phyloP scores from a whole-genome alignment of 441 rosid species.

The Melianthus villosus region DNA sequence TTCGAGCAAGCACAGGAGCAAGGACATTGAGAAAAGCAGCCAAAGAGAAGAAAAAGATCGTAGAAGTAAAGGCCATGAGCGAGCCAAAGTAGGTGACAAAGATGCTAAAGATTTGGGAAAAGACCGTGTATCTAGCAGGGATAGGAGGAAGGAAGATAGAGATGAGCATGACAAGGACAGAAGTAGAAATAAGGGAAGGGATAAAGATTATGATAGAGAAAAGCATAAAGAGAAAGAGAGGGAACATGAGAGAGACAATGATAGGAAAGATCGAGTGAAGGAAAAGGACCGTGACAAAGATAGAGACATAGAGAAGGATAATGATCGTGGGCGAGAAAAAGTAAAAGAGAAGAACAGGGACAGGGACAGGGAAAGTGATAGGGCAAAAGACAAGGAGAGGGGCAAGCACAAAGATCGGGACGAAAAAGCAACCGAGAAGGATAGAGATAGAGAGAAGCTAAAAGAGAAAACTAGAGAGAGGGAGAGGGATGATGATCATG shows the following conservation, averaged over 20 bases:
- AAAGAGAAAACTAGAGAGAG: constrained; percentile 17
- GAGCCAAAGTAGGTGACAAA: constrained; percentile 10
- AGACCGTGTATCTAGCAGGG: constrained; percentile 12
- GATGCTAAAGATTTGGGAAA: constrained; percentile 15
- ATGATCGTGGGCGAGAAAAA: constrained; percentile 8
- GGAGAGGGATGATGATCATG: constrained; percentile 17
- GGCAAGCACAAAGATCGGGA: constrained; percentile 31
- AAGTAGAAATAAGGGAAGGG: constrained; percentile 22
- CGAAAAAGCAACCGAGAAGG: no score
- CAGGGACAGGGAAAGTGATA: constrained; percentile 18
- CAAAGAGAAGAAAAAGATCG: constrained; percentile 22
- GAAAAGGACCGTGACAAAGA: constrained; percentile 26
- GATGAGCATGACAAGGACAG: constrained; percentile 29
- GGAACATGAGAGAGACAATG: constrained; percentile 28
- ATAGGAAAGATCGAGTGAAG: constrained; percentile 26
- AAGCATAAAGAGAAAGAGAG: constrained; percentile 17
- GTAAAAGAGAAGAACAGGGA: constrained; percentile 15
- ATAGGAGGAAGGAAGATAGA: constrained; percentile 15
- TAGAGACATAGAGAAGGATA: constrained; percentile 17
- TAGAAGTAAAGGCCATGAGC: constrained; percentile 31
- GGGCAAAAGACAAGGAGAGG: constrained; percentile 34
- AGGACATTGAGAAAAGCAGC: constrained; percentile 17
- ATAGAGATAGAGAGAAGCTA: constrained; percentile 14
- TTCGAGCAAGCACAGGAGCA: constrained; percentile 24
- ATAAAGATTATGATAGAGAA: constrained; percentile 20